Evolutionary conservation across 257 asterid genomes (phyloP), one percentile per base, ranked within the genome.

Genomic region (Schizonepeta tenuifolia): DNA sequence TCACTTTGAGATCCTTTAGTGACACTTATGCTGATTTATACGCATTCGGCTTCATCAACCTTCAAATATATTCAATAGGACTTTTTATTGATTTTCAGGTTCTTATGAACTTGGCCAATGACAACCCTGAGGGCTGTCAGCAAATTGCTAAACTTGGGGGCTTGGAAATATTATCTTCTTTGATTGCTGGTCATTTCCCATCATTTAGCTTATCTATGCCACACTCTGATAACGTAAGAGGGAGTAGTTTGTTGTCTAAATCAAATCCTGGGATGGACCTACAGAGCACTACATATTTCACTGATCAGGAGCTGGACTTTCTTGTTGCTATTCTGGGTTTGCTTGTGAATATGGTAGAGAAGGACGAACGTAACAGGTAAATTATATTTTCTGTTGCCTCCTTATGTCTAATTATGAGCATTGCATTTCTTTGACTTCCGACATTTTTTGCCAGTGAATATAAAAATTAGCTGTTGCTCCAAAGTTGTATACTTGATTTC

Each of bases 251-350:
- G 51, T 75, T 71, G 5, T 68, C 90, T 43, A 79, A 75, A 74
- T 80, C 86, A 46, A 75, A 77, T 65, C 38, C 82, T 36, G 75
- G 65, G 70, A 75, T 70, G 56, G 74, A 70, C 75, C 75, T 54
- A 40, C 77, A 50, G 74, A 86, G 74, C 36, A 83, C 80, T 65
- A 65, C 65, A 22, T 78, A 56, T 72, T 85, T 88, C 62, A 77
- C 85, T 63, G 96, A 88, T 81, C 90, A 86, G 69, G 90, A 90
- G 77, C 84, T 90, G 59, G 92, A 90, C 78, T 83, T 88, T 80
- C 96, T 90, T 70, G 95, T 90, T 71, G 92, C 95, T 73, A 86
- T 90, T 76, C 67, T 90, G 79, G 96, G 96, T n/a, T 82, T 90
- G 80, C 95, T 90, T 70, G 96, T 90, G 79, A 90, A 90, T 83